phyloP scores from a whole-genome alignment of 768 basidiomycete genomes.

The Boletus edulis region DNA sequence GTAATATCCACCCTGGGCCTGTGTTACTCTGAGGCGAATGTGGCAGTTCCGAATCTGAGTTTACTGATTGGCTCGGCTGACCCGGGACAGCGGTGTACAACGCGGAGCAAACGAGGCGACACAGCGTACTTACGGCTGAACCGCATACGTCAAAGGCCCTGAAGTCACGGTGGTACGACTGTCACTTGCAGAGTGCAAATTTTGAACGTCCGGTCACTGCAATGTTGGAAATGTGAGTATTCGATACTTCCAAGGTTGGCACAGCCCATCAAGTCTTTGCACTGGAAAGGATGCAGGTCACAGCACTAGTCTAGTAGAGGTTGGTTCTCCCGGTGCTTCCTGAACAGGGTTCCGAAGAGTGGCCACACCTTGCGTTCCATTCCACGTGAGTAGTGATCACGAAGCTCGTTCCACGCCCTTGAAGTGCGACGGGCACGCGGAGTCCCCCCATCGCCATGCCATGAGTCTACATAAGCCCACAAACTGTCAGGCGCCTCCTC shows the following conservation, averaged over 20 bases:
- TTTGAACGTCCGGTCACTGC: conserved; percentile 1
- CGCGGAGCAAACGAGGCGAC: conserved; percentile 16
- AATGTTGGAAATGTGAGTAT: conserved; percentile 1
- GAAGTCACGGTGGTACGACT: too few species aligned
- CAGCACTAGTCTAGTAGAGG: conserved; percentile 1
- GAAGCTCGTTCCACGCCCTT: conserved; percentile 14
- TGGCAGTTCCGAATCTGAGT: too few species aligned
- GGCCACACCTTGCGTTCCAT: conserved; percentile 5
- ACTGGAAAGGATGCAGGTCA: conserved; percentile 8
- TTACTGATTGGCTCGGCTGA: neutral
- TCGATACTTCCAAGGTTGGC: neutral
- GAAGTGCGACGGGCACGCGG: conserved; percentile 29
- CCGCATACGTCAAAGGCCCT: conserved; percentile 12
- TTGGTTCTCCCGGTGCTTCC: conserved; percentile 4
- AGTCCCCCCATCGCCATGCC: conserved; percentile 5
- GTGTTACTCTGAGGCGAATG: neutral
- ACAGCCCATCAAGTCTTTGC: neutral
- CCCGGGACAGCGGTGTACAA: conserved; percentile 6
- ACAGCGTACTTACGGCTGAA: neutral
- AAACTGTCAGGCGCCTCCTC: conserved; percentile 9
- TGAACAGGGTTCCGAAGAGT: neutral
- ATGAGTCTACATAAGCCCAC: conserved; percentile 26
- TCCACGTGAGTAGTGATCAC: conserved; percentile 18
- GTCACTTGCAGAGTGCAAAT: neutral
- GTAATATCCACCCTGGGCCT: neutral